Evolutionary conservation across 306 rosid species (phyloP).

Genomic region (Cicer yamashitae): DNA sequence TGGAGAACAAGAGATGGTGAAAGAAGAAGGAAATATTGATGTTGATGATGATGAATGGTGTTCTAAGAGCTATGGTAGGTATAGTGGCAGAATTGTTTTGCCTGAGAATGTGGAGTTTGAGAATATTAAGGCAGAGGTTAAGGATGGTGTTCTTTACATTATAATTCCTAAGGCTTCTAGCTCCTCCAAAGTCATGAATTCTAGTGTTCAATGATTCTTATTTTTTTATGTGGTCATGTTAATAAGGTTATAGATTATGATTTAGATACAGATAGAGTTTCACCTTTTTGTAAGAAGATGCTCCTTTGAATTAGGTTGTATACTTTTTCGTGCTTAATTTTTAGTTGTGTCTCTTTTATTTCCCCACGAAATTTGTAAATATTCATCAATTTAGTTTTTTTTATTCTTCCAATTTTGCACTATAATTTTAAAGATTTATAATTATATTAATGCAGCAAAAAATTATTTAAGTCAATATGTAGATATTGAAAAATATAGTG

Average conservation of each 20-base stretch:
- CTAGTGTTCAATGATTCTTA: constrained; percentile 56
- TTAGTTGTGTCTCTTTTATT: too few species aligned
- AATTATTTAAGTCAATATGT: too few species aligned
- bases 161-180: constrained; percentile 61
- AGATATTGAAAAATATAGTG: too few species aligned
- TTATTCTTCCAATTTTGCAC: too few species aligned
- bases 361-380: too few species aligned
- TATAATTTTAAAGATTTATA: too few species aligned
- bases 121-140: constrained; percentile 79
- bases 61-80: constrained; percentile 77
- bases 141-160: constrained; percentile 82
- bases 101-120: constrained; percentile 78
- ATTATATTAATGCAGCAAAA: too few species aligned
- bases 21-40: constrained; percentile 12
- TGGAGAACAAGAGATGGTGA: background rate
- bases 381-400: too few species aligned
- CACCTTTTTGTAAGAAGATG: too few species aligned
- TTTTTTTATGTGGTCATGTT: background rate
- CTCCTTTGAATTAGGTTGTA: too few species aligned
- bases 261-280: too few species aligned
- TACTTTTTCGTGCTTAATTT: too few species aligned
- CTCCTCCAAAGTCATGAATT: constrained; percentile 53
- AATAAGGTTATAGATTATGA: background rate
- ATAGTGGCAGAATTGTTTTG: constrained; percentile 69
- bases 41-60: constrained; percentile 65